These are phyloP conservation scores for Chenopodium berlandieri DNA, from an alignment of 148 eudicot genomes.

Conservation along the genomic window DNA sequence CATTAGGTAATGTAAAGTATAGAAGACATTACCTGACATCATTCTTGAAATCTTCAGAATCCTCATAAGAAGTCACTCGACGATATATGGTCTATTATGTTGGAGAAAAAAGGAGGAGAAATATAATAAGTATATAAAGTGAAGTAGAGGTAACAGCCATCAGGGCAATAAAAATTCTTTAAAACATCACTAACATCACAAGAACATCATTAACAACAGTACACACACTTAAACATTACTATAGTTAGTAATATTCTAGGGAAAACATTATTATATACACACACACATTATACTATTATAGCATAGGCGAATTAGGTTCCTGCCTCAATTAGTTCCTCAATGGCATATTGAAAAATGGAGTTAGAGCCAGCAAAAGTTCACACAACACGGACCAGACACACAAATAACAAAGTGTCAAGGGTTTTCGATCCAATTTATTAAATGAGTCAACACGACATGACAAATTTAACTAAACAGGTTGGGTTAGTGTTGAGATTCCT, in stretches of 20 bases:
- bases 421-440: too few species aligned
- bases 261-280: neutral
- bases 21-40: constrained; percentile 60
- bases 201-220: neutral
- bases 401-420: too few species aligned
- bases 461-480: too few species aligned
- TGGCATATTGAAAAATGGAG: neutral
- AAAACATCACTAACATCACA: neutral
- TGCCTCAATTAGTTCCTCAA: neutral
- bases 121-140: neutral
- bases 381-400: too few species aligned
- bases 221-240: neutral
- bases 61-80: constrained; percentile 73
- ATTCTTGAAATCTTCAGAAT: constrained; percentile 62
- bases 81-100: constrained; percentile 58
- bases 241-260: neutral
- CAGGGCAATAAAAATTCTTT: neutral
- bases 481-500: too few species aligned
- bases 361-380: too few species aligned
- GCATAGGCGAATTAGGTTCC: neutral
- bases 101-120: neutral
- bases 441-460: too few species aligned
- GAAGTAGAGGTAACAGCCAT: neutral
- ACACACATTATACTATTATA: neutral
- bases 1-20: neutral